phyloP scores from a whole-genome alignment of 2,329 filamentous ascomycete genomes.

The Iodosphaeria phyllophila region DNA sequence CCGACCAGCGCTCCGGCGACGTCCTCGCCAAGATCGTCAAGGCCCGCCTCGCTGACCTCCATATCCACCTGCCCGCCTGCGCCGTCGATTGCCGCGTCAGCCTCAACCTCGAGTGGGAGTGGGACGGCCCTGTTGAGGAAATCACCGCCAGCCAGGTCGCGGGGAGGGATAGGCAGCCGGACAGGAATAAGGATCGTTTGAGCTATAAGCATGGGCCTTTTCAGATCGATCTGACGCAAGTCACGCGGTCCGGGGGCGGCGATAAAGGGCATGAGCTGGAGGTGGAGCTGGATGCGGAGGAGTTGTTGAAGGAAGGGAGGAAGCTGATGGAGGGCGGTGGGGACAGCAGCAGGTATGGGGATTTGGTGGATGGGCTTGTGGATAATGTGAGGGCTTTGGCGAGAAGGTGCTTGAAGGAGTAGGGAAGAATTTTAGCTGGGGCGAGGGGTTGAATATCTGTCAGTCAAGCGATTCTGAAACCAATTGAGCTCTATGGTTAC shows the following conservation, averaged over 20 bases:
- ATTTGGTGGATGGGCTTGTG: slow-evolving; percentile 53
- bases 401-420: slow-evolving; percentile 11
- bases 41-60: slow-evolving; percentile 70
- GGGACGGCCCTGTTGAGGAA: slow-evolving; percentile 47
- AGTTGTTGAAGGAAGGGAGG: slow-evolving; percentile 47
- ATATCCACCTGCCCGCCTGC: slow-evolving; percentile 60
- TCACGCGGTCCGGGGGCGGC: slow-evolving; percentile 34
- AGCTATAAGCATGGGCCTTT: slow-evolving; percentile 80
- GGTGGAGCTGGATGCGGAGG: slow-evolving; percentile 48
- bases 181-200: slow-evolving; percentile 74
- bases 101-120: slow-evolving; percentile 86
- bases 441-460: too few relatives aligned
- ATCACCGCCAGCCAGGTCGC: slow-evolving; percentile 21
- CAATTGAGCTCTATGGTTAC: too few relatives aligned
- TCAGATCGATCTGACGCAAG: slow-evolving; percentile 85
- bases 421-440: too few relatives aligned
- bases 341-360: slow-evolving; percentile 37
- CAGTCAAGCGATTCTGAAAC: too few relatives aligned
- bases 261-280: slow-evolving; percentile 64
- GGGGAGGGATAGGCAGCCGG: slow-evolving; percentile 23
- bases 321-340: slow-evolving; percentile 26
- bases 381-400: slow-evolving; percentile 51
- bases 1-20: slow-evolving; percentile 51
- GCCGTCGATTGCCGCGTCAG: slow-evolving; percentile 85
- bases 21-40: slow-evolving; percentile 79